phyloP scores from a whole-genome alignment of 768 basidiomycete species.

The Gelatoporia subvermispora region DNA sequence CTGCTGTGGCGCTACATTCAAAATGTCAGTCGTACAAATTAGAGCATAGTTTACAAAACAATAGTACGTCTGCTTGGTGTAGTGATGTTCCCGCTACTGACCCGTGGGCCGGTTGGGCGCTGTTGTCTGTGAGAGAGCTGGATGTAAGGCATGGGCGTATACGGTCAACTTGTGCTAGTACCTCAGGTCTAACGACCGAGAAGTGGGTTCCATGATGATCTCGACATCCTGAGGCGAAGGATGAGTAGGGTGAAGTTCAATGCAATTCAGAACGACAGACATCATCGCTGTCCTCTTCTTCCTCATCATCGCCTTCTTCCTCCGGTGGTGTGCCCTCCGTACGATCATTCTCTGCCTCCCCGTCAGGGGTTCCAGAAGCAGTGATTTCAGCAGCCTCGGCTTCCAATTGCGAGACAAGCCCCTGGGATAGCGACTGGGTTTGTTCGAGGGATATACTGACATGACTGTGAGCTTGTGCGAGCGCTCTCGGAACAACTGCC shows the following conservation, averaged over 20 bases:
- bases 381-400: constrained; percentile 33
- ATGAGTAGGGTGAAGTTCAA: background rate
- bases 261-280: constrained; percentile 19
- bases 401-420: constrained; percentile 47
- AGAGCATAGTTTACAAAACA: constrained; percentile 8
- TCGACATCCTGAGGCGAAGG: constrained; percentile 70
- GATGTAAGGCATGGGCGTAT: background rate
- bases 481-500: constrained; percentile 20
- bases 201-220: constrained; percentile 81
- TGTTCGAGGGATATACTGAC: constrained; percentile 38
- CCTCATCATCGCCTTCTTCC: constrained; percentile 30
- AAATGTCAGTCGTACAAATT: background rate
- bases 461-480: constrained; percentile 19
- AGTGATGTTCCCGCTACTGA: constrained; percentile 21
- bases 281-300: constrained; percentile 41
- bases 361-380: constrained; percentile 27
- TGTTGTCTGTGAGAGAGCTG: constrained; percentile 27
- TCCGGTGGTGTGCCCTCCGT: constrained; percentile 21
- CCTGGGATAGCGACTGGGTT: constrained; percentile 33
- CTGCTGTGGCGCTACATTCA: constrained; percentile 32
- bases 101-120: constrained; percentile 24
- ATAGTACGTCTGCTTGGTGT: constrained; percentile 26
- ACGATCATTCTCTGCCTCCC: constrained; percentile 26
- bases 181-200: constrained; percentile 75
- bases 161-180: constrained; percentile 19